Percentiles rank a stretch among this genome's conserved stretches.
Conservation (phyloP, 202 grass and related monocot species). For the Digitaria exilis region DNA sequence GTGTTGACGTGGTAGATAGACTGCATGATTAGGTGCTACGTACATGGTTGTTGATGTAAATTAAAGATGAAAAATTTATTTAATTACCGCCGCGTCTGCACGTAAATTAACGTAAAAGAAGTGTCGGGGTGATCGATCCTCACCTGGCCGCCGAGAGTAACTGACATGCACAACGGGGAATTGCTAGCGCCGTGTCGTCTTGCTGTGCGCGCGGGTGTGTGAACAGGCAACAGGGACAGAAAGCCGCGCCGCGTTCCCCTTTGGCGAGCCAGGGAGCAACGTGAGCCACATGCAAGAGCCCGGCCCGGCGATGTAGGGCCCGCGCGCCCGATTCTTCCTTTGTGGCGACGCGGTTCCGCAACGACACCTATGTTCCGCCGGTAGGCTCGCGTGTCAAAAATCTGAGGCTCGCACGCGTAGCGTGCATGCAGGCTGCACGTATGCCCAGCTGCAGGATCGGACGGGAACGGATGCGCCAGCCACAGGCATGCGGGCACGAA, state of each 20-base stretch:
- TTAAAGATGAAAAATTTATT: constrained; percentile 24
- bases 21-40: constrained; percentile 3
- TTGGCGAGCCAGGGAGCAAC: not conserved
- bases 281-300: not conserved
- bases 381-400: not conserved
- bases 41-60: constrained; percentile 35
- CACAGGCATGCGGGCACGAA: too few species aligned
- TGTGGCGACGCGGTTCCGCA: not conserved
- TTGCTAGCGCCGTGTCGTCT: not conserved
- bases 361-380: not conserved
- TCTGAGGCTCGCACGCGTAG: not conserved
- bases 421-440: too few species aligned
- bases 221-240: not conserved
- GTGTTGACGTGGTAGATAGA: constrained; percentile 36
- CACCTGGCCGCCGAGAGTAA: not conserved
- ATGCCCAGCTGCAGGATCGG: too few species aligned
- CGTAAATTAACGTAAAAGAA: too few species aligned
- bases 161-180: not conserved
- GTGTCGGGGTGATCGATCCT: not conserved
- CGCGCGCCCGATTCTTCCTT: not conserved
- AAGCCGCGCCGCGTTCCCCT: not conserved
- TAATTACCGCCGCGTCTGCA: not conserved
- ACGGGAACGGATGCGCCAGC: too few species aligned
- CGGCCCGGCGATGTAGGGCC: not conserved
- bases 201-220: not conserved